Evolutionary conservation across 1,139 yeast species (phyloP).

Genomic region (Citeromyces hawaiiensis): DNA sequence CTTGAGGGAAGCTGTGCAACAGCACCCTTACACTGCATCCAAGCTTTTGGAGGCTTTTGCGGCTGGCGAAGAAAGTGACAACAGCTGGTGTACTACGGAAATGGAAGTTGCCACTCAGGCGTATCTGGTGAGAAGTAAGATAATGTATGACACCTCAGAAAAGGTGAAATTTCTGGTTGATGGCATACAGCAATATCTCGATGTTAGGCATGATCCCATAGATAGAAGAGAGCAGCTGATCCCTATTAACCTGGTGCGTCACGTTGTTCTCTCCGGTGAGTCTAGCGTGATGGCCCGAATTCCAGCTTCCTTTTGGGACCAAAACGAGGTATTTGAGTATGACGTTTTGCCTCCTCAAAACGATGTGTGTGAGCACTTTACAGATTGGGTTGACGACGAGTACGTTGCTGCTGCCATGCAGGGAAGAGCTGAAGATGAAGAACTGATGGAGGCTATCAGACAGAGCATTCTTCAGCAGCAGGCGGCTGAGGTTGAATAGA

Average conservation of each 20-base stretch:
- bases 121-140: conserved; percentile 35
- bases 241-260: conserved; percentile 50
- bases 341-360: conserved; percentile 54
- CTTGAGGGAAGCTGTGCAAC: conserved; percentile 34
- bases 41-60: conserved; percentile 29
- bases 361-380: conserved; percentile 19
- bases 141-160: conserved; percentile 33
- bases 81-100: conserved; percentile 24
- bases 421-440: conserved; percentile 1
- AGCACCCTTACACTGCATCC: conserved; percentile 49
- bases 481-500: not conserved
- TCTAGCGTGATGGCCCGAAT: conserved; percentile 55
- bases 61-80: conserved; percentile 12
- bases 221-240: conserved; percentile 25
- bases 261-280: conserved; percentile 60
- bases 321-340: conserved; percentile 50
- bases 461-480: not conserved
- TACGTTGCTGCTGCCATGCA: conserved; percentile 14
- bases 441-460: not conserved
- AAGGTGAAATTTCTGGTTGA: conserved; percentile 31
- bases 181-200: too few relatives aligned
- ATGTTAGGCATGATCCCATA: too few relatives aligned
- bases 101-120: not conserved
- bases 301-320: conserved; percentile 48
- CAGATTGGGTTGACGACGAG: conserved; percentile 23